phyloP scores from a whole-genome alignment of 805 yeast species.

The Metschnikowia orientalis region DNA sequence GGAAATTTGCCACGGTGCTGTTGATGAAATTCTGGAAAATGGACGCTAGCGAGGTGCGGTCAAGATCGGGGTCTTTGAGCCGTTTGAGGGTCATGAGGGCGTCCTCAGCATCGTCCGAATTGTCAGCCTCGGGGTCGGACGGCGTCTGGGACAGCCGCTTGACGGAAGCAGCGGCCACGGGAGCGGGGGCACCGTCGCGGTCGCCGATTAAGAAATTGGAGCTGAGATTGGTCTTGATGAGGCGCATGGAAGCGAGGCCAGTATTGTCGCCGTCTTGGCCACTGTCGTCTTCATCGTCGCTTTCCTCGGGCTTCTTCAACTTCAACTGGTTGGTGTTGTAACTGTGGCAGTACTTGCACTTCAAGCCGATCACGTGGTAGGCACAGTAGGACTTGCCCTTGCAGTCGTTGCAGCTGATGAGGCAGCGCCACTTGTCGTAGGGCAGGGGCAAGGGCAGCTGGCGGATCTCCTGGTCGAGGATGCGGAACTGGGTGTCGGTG shows the following conservation, averaged over 20 bases:
- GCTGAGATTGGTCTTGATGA: constrained; percentile 32
- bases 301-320: constrained; percentile 63
- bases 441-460: constrained; percentile 79
- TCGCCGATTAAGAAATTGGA: constrained; percentile 35
- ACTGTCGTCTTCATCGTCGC: constrained; percentile 42
- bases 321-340: constrained; percentile 78
- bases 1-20: constrained; percentile 18
- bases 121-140: constrained; percentile 24
- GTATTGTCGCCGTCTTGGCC: constrained; percentile 13
- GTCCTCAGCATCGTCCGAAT: constrained; percentile 22
- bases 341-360: constrained; percentile 81
- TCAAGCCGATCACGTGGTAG: constrained; percentile 82
- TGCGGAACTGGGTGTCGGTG: constrained; percentile 85
- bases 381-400: constrained; percentile 69
- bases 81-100: constrained; percentile 26
- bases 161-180: too few relatives aligned
- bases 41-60: constrained; percentile 31
- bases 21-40: constrained; percentile 38
- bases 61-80: constrained; percentile 19
- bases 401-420: constrained; percentile 82
- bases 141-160: constrained; percentile 1
- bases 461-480: constrained; percentile 76
- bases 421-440: constrained; percentile 67
- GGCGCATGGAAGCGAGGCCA: constrained; percentile 24
- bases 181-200: constrained; percentile 2